These are phyloP conservation scores for Herpetomonas samuelpessoai DNA, from an alignment of 208 protist species.

Conservation along the genomic window DNA sequence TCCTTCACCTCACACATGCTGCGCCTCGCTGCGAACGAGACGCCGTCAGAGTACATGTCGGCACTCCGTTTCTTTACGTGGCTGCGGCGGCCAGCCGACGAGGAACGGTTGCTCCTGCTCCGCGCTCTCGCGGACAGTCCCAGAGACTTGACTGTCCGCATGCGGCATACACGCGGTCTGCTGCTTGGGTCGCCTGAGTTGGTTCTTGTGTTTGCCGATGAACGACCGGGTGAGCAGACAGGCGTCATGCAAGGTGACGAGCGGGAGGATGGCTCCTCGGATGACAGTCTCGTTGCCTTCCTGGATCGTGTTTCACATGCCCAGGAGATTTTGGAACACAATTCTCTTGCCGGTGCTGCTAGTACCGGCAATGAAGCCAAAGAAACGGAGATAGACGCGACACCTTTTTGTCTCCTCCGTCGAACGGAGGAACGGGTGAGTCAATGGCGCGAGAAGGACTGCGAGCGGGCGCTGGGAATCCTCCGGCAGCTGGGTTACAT, in stretches of 20 bases:
- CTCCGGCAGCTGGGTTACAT: constrained; percentile 14
- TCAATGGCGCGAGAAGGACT: constrained; percentile 29
- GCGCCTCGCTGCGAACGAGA: constrained; percentile 8
- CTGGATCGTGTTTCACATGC: no score
- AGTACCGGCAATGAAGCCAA: no score
- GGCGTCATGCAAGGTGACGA: constrained; percentile 19
- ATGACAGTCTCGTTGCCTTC: no score
- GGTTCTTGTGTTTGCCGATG: constrained; percentile 61
- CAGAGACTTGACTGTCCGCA: constrained; percentile 19
- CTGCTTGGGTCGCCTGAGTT: constrained; percentile 43
- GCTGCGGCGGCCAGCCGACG: constrained; percentile 37
- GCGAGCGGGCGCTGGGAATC: constrained; percentile 32
- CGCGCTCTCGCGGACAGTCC: constrained; percentile 25
- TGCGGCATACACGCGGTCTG: constrained; percentile 39
- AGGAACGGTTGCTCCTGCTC: constrained; percentile 52
- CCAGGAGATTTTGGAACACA: no score
- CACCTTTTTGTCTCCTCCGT: no score
- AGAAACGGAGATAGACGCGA: no score
- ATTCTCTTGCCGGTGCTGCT: no score
- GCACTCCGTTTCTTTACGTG: constrained; percentile 57
- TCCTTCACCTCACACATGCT: constrained; percentile 38
- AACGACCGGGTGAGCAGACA: constrained; percentile 6
- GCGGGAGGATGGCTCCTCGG: no score
- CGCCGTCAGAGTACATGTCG: constrained; percentile 27
- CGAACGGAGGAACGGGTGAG: constrained; percentile 6